Evolutionary conservation across 2,329 filamentous ascomycete genomes (phyloP), one percentile per base, ranked within the genome.

Genomic region (Stachybotrys elegans): DNA sequence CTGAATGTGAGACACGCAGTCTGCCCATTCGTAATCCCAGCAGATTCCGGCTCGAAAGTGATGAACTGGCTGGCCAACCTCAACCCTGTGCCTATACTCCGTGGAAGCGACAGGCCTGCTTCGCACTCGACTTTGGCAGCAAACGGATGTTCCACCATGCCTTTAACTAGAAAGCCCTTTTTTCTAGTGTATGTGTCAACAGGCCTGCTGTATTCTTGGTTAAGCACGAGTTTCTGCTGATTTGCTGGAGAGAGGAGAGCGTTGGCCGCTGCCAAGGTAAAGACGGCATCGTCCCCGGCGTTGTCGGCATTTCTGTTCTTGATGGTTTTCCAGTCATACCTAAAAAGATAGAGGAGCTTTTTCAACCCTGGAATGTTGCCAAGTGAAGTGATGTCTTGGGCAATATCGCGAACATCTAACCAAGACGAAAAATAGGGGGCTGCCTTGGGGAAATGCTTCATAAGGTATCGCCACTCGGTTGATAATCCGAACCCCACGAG

Each of bases 281-380:
- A 45, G 0, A 54, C 43, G 4, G 50, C 49, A 22, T 51, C 46
- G n/a, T 54, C 45, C 22, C 51, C 51, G 1, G 48, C 52, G 25
- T 52, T 51, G 16, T 51, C 48, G 11, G 49, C 44, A 8, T 16
- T 32, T 3, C 43, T 44, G 8, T 22, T 13, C n/a, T 22, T 37
- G 8, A 52, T 8, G 20, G 49, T 39, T 13, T 47, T 29, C 44
- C 44, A 34, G 16, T 37, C 19, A 29, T 51, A 53, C 6, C 25
- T 16, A 27, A 43, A 47, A 0, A 32, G 3, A 11, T 47, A n/a
- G 16, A 52, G 42, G 6, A 44, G n/a, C 16, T 19, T 16, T 2
- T 5, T 5, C 9, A 49, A 29, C 4, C 32, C 37, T 1, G 51
- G 49, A 0, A 45, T 22, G 19, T 3, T 6, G 5, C 47, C 36